Evolutionary conservation across 257 asterid genomes (phyloP).

Genomic region (Echites panduratus): DNA sequence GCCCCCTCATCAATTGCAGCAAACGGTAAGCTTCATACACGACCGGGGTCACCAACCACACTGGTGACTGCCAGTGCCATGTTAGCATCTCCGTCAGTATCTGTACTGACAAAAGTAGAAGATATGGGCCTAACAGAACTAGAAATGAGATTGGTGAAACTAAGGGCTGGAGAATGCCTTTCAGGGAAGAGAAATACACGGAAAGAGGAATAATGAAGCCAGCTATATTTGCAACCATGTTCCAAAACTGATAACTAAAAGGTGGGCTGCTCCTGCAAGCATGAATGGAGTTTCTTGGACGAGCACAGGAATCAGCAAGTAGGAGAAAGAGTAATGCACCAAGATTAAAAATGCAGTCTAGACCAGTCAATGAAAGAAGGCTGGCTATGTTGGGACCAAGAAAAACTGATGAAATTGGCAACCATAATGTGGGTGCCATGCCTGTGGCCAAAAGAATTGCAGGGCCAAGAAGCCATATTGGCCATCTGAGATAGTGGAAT

Average conservation of each 20-base stretch:
- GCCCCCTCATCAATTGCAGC: slow-evolving; percentile 89
- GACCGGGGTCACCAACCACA: slow-evolving; percentile 85
- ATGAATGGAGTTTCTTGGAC: slow-evolving; percentile 22
- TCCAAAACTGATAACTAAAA: slow-evolving; percentile 60
- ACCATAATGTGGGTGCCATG: slow-evolving; percentile 86
- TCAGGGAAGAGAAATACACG: slow-evolving; percentile 39
- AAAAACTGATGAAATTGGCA: slow-evolving; percentile 75
- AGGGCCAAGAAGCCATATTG: slow-evolving; percentile 83
- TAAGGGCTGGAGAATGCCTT: slow-evolving; percentile 58
- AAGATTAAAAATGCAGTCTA: slow-evolving; percentile 90
- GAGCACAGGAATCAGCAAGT: slow-evolving; percentile 79
- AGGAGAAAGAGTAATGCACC: slow-evolving; percentile 91
- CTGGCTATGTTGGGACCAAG: slow-evolving; percentile 92
- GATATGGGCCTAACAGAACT: slow-evolving; percentile 86
- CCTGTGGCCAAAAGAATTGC: slow-evolving; percentile 71
- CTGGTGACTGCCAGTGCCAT: slow-evolving; percentile 98
- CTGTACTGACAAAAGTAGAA: slow-evolving; percentile 72
- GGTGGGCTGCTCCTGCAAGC: slow-evolving; percentile 59
- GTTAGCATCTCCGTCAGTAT: slow-evolving; percentile 79
- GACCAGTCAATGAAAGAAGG: slow-evolving; percentile 86
- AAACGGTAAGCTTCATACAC: slow-evolving; percentile 78
- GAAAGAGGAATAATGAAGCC: slow-evolving; percentile 58
- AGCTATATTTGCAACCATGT: slow-evolving; percentile 51
- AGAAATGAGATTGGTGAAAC: slow-evolving; percentile 55
- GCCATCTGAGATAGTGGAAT: slow-evolving; percentile 42